Evolutionary conservation across 2,329 filamentous ascomycete species (phyloP).

Genomic region (Diaporthe sp.): DNA sequence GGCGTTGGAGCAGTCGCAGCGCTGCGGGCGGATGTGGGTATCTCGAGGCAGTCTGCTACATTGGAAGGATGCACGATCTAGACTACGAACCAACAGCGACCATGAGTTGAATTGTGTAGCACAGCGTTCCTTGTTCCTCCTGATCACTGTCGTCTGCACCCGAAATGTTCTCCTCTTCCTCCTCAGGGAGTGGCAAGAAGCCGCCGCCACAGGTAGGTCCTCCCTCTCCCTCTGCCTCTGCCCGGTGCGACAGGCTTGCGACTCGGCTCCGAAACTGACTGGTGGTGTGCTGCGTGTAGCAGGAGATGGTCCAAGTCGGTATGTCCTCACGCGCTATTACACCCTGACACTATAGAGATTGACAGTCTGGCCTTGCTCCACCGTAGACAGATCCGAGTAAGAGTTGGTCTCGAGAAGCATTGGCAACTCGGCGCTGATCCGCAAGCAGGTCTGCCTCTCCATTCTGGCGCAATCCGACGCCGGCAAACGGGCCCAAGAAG

Average conservation of each 20-base stretch:
- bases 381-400: slow-evolving; percentile 74
- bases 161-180: slow-evolving; percentile 76
- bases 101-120: slow-evolving; percentile 36
- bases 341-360: slow-evolving; percentile 45
- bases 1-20: slow-evolving; percentile 24
- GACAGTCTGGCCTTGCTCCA: slow-evolving; percentile 46
- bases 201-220: slow-evolving; percentile 76
- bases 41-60: slow-evolving; percentile 10
- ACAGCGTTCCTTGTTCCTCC: slow-evolving; percentile 5
- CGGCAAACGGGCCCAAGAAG: slow-evolving; percentile 58
- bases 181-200: slow-evolving; percentile 78
- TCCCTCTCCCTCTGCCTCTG: not conserved
- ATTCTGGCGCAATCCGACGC: slow-evolving; percentile 80
- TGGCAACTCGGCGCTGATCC: slow-evolving; percentile 47
- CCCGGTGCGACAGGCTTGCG: slow-evolving; percentile 25
- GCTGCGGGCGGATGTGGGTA: slow-evolving; percentile 20
- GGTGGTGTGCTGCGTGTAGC: slow-evolving; percentile 49
- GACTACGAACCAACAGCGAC: slow-evolving; percentile 36
- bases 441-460: slow-evolving; percentile 82
- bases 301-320: slow-evolving; percentile 99
- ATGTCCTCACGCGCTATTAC: slow-evolving; percentile 55
- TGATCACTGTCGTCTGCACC: slow-evolving; percentile 19
- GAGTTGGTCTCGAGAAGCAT: slow-evolving; percentile 50
- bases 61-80: slow-evolving; percentile 30
- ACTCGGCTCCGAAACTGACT: slow-evolving; percentile 33